phyloP scores from a whole-genome alignment of 768 basidiomycete species.

The Tylopilus intermedius region DNA sequence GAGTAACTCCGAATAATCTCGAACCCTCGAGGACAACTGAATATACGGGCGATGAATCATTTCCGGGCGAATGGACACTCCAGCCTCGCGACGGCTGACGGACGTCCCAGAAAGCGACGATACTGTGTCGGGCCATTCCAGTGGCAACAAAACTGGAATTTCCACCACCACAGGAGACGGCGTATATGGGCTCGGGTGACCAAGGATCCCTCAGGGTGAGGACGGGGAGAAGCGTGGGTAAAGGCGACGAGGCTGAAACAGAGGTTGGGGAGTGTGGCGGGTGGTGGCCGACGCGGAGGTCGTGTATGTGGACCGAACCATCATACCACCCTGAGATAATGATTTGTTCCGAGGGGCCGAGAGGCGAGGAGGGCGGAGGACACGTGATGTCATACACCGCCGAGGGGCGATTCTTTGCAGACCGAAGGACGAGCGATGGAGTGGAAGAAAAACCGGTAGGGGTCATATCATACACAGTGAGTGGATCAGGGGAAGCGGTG shows the following conservation, averaged over 20 bases:
- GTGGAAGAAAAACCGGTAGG: slow-evolving; percentile 40
- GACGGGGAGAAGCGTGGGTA: slow-evolving; percentile 47
- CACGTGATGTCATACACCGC: slow-evolving; percentile 72
- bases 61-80: slow-evolving; percentile 77
- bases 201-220: slow-evolving; percentile 62
- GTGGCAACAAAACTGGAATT: slow-evolving; percentile 62
- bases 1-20: slow-evolving; percentile 72
- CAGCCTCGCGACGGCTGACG: slow-evolving; percentile 58
- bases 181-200: slow-evolving; percentile 70
- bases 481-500: slow-evolving; percentile 49
- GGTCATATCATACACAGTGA: slow-evolving; percentile 52
- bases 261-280: slow-evolving; percentile 1
- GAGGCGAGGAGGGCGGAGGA: slow-evolving; percentile 57
- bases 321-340: slow-evolving; percentile 82
- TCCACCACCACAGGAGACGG: slow-evolving; percentile 71
- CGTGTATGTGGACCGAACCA: slow-evolving; percentile 66
- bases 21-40: slow-evolving; percentile 69
- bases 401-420: slow-evolving; percentile 33
- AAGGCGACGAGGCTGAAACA: slow-evolving; percentile 8
- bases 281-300: slow-evolving; percentile 51
- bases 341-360: slow-evolving; percentile 68
- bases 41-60: slow-evolving; percentile 77
- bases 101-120: slow-evolving; percentile 81
- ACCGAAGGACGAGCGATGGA: slow-evolving; percentile 48
- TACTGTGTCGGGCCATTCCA: slow-evolving; percentile 70